Evolutionary conservation across 2,329 filamentous ascomycete genomes (phyloP).

Genomic region (Ascochyta rabiei): DNA sequence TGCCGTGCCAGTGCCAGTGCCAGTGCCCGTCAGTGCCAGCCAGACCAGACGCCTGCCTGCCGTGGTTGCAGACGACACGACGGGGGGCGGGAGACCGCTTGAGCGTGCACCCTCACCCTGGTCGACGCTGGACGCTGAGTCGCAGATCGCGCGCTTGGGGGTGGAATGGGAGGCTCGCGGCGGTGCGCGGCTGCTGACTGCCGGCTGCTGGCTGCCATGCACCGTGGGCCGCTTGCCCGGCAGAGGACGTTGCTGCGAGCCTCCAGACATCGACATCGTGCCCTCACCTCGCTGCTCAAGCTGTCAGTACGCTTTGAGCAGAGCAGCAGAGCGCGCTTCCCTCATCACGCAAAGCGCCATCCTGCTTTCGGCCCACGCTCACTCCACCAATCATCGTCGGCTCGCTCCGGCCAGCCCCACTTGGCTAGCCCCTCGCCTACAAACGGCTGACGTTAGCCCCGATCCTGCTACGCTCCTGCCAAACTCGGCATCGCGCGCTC

Average conservation of each 20-base stretch:
- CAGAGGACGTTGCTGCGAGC: neutral
- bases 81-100: slow-evolving; percentile 14
- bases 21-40: slow-evolving; percentile 9
- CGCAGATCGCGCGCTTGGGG: slow-evolving; percentile 12
- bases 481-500: slow-evolving; percentile 12
- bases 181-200: neutral
- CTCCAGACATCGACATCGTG: slow-evolving; percentile 1
- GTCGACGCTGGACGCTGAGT: slow-evolving; percentile 17
- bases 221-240: neutral
- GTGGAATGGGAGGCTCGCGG: slow-evolving; percentile 1
- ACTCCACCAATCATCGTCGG: slow-evolving; percentile 9
- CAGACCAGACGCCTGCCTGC: slow-evolving; percentile 22
- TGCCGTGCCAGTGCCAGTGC: neutral
- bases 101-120: slow-evolving; percentile 20
- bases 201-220: neutral
- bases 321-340: slow-evolving; percentile 20
- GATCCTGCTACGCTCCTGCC: slow-evolving; percentile 18
- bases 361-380: slow-evolving; percentile 10
- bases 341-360: slow-evolving; percentile 18
- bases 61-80: slow-evolving; percentile 19
- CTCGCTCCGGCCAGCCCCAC: neutral
- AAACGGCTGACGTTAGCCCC: slow-evolving; percentile 16
- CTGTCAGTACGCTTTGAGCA: slow-evolving; percentile 23
- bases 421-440: neutral
- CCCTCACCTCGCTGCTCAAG: slow-evolving; percentile 8